Evolutionary conservation across 106 monocot genomes (phyloP), one percentile per base, ranked within the genome.

Genomic region (Dendrobium nobile): DNA sequence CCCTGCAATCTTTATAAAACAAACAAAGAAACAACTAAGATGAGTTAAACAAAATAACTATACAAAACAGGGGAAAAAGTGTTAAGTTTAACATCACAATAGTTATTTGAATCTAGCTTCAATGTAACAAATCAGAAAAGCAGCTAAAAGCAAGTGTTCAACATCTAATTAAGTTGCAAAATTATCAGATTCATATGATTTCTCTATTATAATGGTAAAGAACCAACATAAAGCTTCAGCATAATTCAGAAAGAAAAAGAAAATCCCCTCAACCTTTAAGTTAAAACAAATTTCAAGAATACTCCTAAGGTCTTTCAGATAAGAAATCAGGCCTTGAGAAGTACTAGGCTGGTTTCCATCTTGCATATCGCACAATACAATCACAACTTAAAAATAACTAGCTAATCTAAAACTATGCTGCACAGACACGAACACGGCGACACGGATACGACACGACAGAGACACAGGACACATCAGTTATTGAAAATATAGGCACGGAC

Each of bases 1-100:
- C 75, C 91, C 80, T 78, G 85, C 75, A 98, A 54, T 84, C 98
- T 98, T 79, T 48, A 84, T 54, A 79, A 82, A 9, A 77, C 19
- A 79, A 77, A 75, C 18, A 56, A 76, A 51, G 3, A 26, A 78
- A 76, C 2, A 48, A 22, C 1, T 5, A 47, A 8, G 4, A 79
- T 33, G 33, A 79, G 26, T 37, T 16, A 16, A 58, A 58, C 22
- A 76, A 51, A 24, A 76, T 20, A 76, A 45, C 17, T 20, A 47
- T 26, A 76, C 13, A 11, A 26, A 76, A 13, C 24, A 44, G 20
- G 20, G 9, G 17, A 5, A 22, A 1, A 8, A 26, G 7, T 22
- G 6, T 7, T 65, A 65, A 65, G 24, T 65, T n/a, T 65, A 26
- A 65, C 64, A 65, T 65, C 70, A 70, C 8, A 70, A 37, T 37